Evolutionary conservation across 148 eudicot species (phyloP).

Genomic region (Chenopodium suecicum): DNA sequence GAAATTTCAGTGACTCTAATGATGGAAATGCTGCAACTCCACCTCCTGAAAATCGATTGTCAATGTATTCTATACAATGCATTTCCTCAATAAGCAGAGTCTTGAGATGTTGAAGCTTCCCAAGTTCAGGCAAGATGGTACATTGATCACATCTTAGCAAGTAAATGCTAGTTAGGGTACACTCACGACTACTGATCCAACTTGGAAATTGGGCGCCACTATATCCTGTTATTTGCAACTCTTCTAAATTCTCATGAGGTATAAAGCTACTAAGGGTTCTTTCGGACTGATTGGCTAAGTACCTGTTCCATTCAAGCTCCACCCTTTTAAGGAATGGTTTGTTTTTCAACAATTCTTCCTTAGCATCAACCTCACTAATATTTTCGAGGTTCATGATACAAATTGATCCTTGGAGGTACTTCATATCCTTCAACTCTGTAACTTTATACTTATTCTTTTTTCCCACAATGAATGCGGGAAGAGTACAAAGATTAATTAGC

Average conservation of each 20-base stretch:
- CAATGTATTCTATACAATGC: constrained; percentile 2
- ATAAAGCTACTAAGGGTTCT: not conserved
- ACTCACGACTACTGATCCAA: constrained; percentile 18
- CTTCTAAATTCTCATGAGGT: constrained; percentile 25
- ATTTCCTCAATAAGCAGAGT: constrained; percentile 18
- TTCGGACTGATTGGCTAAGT: constrained; percentile 4
- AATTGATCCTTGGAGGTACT: constrained; percentile 21
- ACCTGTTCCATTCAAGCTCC: constrained; percentile 21
- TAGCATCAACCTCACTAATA: constrained; percentile 15
- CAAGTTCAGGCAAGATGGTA: constrained; percentile 21
- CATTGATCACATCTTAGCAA: constrained; percentile 13
- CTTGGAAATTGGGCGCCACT: constrained; percentile 19
- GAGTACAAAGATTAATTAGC: constrained; percentile 16
- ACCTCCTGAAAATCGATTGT: constrained; percentile 4
- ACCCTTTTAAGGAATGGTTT: constrained; percentile 17
- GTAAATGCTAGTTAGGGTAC: constrained; percentile 19
- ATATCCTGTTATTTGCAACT: constrained; percentile 16
- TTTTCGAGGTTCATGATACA: constrained; percentile 25
- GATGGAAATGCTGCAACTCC: not conserved
- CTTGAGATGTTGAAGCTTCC: constrained; percentile 17
- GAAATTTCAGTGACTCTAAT: constrained; percentile 4
- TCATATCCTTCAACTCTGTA: constrained; percentile 24
- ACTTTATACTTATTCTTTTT: constrained; percentile 3
- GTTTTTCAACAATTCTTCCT: constrained; percentile 2
- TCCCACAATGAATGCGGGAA: constrained; percentile 23